Percentiles rank a stretch among this genome's conserved stretches.
Conservation (phyloP, 1,284 basidiomycete genomes). For the Trichosporon coremiiforme region DNA sequence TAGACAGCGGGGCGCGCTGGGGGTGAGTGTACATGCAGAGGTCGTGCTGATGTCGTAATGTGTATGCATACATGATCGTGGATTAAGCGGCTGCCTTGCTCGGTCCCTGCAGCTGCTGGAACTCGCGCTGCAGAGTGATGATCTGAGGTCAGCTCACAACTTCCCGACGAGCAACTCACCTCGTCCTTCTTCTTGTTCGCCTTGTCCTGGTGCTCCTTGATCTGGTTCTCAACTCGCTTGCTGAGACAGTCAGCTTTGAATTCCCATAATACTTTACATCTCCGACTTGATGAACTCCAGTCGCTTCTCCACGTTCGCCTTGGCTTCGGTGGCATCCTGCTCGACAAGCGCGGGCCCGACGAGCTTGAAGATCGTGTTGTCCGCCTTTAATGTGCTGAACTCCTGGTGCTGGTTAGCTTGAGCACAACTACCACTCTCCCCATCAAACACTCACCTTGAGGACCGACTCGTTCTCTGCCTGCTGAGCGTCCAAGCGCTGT, state of each 20-base stretch:
- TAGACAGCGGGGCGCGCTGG: background rate
- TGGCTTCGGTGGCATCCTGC: conserved; percentile 87
- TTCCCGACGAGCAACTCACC: conserved; percentile 59
- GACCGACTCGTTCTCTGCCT: conserved; percentile 88
- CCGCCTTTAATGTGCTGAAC: conserved; percentile 71
- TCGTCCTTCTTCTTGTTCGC: conserved; percentile 77
- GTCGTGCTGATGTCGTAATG: background rate
- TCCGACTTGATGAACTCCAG: conserved; percentile 87
- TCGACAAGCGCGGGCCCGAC: conserved; percentile 87
- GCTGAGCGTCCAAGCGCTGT: conserved; percentile 81
- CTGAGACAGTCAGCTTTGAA: conserved; percentile 57
- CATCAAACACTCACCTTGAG: conserved; percentile 67
- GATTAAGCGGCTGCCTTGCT: conserved; percentile 28
- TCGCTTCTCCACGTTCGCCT: conserved; percentile 84
- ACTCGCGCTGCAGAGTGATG: conserved; percentile 52
- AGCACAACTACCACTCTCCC: background rate
- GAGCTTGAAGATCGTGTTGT: conserved; percentile 87
- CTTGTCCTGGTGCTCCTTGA: conserved; percentile 73
- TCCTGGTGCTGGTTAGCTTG: conserved; percentile 63
- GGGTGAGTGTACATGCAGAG: background rate
- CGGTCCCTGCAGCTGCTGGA: conserved; percentile 46
- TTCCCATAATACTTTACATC: conserved; percentile 63
- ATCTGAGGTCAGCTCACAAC: conserved; percentile 36
- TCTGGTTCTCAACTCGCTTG: conserved; percentile 74
- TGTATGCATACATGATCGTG: conserved; percentile 23